These are phyloP conservation scores for Meyerozyma guilliermondii DNA, from an alignment of 1,139 yeast genomes.

Conservation along the genomic window DNA sequence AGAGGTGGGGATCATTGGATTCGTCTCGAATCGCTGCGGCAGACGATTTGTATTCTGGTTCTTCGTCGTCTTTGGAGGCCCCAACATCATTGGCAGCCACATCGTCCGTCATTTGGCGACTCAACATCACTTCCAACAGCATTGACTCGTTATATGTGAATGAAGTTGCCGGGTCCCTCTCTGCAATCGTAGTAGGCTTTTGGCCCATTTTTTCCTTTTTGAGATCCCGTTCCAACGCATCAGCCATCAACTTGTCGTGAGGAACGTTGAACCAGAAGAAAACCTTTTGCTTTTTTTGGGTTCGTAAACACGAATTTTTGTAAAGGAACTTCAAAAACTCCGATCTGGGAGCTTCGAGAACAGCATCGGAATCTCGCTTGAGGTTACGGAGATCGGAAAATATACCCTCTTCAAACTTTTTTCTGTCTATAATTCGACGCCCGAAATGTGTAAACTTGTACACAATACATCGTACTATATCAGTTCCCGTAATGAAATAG, in stretches of 20 bases:
- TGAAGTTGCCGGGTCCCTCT: slow-evolving; percentile 58
- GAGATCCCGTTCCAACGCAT: slow-evolving; percentile 88
- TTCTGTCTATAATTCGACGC: slow-evolving; percentile 73
- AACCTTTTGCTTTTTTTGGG: slow-evolving; percentile 95
- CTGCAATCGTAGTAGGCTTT: slow-evolving; percentile 55
- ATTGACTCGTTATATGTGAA: slow-evolving; percentile 48
- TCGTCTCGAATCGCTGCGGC: neutral
- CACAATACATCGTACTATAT: slow-evolving; percentile 86
- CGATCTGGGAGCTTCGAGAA: slow-evolving; percentile 83
- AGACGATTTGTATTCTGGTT: slow-evolving; percentile 16
- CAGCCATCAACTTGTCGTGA: slow-evolving; percentile 88
- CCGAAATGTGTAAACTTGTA: slow-evolving; percentile 92
- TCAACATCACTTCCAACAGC: neutral
- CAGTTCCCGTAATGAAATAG: slow-evolving; percentile 92
- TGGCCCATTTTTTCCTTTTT: slow-evolving; percentile 65
- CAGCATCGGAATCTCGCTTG: slow-evolving; percentile 85
- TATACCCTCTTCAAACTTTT: slow-evolving; percentile 95
- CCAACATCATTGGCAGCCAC: neutral
- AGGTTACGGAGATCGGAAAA: slow-evolving; percentile 85
- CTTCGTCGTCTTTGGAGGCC: slow-evolving; percentile 4
- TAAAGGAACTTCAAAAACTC: slow-evolving; percentile 79
- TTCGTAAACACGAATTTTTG: slow-evolving; percentile 81
- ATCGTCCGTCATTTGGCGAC: neutral
- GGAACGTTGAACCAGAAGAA: slow-evolving; percentile 97
- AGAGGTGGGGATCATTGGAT: neutral